Evolutionary conservation across 1,284 basidiomycete species (phyloP), one percentile per base, ranked within the genome.

Genomic region (Lentinula novae-zelandiae): DNA sequence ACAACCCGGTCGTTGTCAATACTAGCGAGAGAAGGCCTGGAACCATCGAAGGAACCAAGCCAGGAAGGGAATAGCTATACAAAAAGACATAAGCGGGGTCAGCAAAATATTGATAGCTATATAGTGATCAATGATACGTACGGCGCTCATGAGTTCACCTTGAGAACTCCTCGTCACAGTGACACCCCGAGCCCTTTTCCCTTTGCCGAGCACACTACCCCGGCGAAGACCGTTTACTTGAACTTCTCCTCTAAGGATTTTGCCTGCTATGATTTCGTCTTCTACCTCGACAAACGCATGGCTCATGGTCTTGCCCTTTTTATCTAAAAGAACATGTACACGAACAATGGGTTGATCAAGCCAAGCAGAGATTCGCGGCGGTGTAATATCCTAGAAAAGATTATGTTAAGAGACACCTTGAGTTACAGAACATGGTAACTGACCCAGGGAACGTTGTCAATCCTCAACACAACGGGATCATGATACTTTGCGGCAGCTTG

Each of bases 401-500:
- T 27, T 4, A 62, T 60, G 20, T 53, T 36, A 62, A 53, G 31
- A 57, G 64, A 46, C 65, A 50, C 49, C 55, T 60, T 27, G 44
- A 39, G 52, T 33, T 39, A 56, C 60, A 39, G 40, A 44, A 50
- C 48, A 57, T n/a, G 57, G 48, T 52, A 27, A 73, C 85, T 49
- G 70, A 91, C 89, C 90, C 90, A 93, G 56, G 91, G 91, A 58
- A 92, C 89, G 66, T 93, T 92, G 68, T 92, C 91, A 66, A 93
- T 89, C 27, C 90, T 78, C 53, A 93, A 77, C 15, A 93, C 89
- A 42, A 85, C 78, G 38, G 78, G 75, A 39, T 84, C 82, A 64
- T n/a, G 12, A 5, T 67, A 65, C 17, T 62, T 55, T 55, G 68
- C 68, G 63, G 2, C 57, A 56, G 9, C 33, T 8, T 53, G 33